A percentile compares a stretch with the other conserved stretches of the same genome.
Evolutionary conservation across 345 rosid species (phyloP).

Genomic region (Eucalyptus sp.): DNA sequence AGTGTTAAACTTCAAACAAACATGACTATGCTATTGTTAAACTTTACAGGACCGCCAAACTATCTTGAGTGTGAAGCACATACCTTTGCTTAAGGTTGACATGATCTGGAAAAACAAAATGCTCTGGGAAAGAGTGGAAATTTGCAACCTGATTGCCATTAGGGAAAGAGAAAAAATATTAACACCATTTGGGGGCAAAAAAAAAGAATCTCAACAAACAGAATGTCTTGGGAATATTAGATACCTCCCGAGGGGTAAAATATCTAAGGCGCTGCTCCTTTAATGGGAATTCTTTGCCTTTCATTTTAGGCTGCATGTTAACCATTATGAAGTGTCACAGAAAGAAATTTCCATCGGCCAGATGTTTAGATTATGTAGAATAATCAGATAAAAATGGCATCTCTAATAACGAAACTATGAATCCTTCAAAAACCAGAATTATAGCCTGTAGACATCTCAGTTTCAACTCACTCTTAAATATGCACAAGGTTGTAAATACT

Average conservation of each 20-base stretch:
- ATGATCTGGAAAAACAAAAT: slow-evolving; percentile 60
- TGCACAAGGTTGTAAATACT: background rate
- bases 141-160: slow-evolving; percentile 60
- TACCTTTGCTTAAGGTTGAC: slow-evolving; percentile 79
- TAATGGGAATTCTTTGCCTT: slow-evolving; percentile 49
- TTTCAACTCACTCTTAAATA: background rate
- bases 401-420: background rate
- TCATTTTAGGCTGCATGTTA: slow-evolving; percentile 40
- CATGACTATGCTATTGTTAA: background rate
- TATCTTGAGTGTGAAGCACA: background rate
- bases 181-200: background rate
- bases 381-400: background rate
- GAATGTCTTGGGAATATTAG: background rate
- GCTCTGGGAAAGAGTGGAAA: slow-evolving; percentile 81
- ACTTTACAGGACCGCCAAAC: background rate
- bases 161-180: background rate
- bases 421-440: background rate
- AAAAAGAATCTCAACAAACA: background rate
- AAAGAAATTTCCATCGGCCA: background rate
- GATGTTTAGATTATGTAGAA: background rate
- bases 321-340: background rate
- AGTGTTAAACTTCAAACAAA: background rate
- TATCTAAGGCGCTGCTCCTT: slow-evolving; percentile 74
- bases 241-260: slow-evolving; percentile 88
- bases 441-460: background rate